phyloP scores from a whole-genome alignment of 371 early-diverging fungal genomes.

The Rhizomucor miehei region DNA sequence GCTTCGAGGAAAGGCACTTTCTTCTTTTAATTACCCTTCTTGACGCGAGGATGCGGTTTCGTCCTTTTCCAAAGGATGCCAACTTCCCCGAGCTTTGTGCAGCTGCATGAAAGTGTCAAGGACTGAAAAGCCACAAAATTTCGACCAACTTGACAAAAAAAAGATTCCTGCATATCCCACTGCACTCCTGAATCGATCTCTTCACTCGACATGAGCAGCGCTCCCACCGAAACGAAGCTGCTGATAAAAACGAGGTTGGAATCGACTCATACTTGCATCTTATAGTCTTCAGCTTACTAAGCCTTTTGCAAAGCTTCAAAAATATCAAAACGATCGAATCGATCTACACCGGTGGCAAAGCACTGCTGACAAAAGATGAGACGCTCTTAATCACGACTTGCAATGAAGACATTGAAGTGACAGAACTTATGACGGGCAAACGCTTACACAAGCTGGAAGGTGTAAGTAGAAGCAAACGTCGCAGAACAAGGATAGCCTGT shows the following conservation, averaged over 20 bases:
- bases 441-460: constrained; percentile 67
- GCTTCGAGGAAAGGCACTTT: too few relatives aligned
- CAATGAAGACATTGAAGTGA: constrained; percentile 81
- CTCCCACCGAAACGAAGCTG: not conserved
- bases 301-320: constrained; percentile 56
- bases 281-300: not conserved
- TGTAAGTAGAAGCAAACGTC: constrained; percentile 28
- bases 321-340: constrained; percentile 80
- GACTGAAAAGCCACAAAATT: too few relatives aligned
- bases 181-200: too few relatives aligned
- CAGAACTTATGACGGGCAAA: constrained; percentile 73
- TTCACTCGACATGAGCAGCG: not conserved
- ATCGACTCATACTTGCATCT: not conserved
- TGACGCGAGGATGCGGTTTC: too few relatives aligned
- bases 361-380: constrained; percentile 68
- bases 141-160: too few relatives aligned
- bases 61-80: too few relatives aligned
- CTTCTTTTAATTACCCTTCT: too few relatives aligned
- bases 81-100: too few relatives aligned
- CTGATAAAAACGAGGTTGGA: not conserved
- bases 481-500: too few relatives aligned
- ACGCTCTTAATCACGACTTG: constrained; percentile 71
- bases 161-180: too few relatives aligned
- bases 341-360: constrained; percentile 93
- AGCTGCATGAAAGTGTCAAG: too few relatives aligned